These are phyloP conservation scores for Pseudonectria foliicola DNA, from an alignment of 2,329 filamentous ascomycete genomes.

Conservation along the genomic window DNA sequence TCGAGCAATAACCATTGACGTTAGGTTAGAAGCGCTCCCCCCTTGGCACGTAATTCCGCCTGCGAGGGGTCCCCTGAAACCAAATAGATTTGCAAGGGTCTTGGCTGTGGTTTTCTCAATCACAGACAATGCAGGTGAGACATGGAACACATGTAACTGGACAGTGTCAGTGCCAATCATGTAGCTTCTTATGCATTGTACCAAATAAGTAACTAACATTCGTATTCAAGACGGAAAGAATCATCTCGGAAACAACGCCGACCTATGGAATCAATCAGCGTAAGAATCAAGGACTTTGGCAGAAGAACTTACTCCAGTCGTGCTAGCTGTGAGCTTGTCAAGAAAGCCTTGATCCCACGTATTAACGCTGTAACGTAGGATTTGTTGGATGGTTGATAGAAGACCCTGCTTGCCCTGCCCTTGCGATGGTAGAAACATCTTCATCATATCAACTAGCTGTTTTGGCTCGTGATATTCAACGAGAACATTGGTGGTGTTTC, in stretches of 20 bases:
- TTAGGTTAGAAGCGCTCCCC: conserved; percentile 77
- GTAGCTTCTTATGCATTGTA: not conserved
- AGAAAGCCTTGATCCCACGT: conserved; percentile 98
- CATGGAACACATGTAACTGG: conserved; percentile 72
- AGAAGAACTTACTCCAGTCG: conserved; percentile 76
- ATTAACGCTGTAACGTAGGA: conserved; percentile 85
- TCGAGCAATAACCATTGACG: conserved; percentile 77
- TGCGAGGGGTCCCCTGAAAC: conserved; percentile 62
- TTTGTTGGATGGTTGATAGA: conserved; percentile 58
- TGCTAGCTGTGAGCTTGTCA: conserved; percentile 90
- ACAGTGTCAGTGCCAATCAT: conserved; percentile 7
- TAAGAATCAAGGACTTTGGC: no score
- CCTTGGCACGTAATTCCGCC: conserved; percentile 74
- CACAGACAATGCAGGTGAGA: conserved; percentile 79
- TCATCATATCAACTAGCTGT: conserved; percentile 46
- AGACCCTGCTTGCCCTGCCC: conserved; percentile 66
- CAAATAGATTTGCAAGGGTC: conserved; percentile 68
- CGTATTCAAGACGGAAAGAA: conserved; percentile 82
- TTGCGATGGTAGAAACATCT: conserved; percentile 50
- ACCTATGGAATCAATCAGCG: conserved; percentile 43
- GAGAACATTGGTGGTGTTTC: conserved; percentile 45
- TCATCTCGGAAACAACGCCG: conserved; percentile 75
- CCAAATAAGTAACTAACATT: conserved; percentile 50
- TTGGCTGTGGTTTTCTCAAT: conserved; percentile 79
- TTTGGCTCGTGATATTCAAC: conserved; percentile 56